Percentiles rank a stretch among this genome's conserved stretches.
Conservation (phyloP, 2,329 filamentous ascomycete genomes). For the Teratosphaeria epicoccoides region DNA sequence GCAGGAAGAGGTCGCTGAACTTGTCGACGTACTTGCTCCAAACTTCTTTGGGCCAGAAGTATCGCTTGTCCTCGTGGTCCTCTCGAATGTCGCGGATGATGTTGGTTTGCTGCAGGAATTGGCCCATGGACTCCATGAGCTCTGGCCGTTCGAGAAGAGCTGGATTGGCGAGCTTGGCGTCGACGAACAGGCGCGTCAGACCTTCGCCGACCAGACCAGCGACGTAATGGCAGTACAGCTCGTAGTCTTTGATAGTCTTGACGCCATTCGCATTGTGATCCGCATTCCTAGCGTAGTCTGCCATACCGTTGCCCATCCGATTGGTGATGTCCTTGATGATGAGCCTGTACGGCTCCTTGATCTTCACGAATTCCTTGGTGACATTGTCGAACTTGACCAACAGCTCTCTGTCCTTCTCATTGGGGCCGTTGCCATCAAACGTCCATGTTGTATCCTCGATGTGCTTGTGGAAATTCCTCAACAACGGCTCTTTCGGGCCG, state of each 20-base stretch:
- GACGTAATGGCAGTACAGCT: constrained; percentile 96
- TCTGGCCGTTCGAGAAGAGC: constrained; percentile 66
- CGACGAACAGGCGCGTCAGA: constrained; percentile 79
- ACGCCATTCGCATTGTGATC: constrained; percentile 65
- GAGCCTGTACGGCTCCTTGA: constrained; percentile 71
- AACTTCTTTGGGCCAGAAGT: constrained; percentile 92
- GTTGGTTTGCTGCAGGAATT: constrained; percentile 96
- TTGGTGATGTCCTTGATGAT: constrained; percentile 89
- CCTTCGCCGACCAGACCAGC: constrained; percentile 97
- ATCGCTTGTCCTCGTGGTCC: constrained; percentile 74
- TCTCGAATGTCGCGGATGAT: constrained; percentile 94
- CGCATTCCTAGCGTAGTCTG: constrained; percentile 79
- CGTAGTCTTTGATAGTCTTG: constrained; percentile 76
- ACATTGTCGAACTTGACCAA: constrained; percentile 87
- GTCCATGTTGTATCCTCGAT: constrained; percentile 83
- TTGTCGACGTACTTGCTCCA: constrained; percentile 91
- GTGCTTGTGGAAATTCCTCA: constrained; percentile 70
- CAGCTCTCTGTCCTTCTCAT: constrained; percentile 90
- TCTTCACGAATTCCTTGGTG: constrained; percentile 72
- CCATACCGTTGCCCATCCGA: constrained; percentile 98
- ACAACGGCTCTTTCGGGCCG: constrained; percentile 70
- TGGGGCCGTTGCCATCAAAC: constrained; percentile 70
- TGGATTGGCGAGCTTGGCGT: constrained; percentile 75
- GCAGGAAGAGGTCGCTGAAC: constrained; percentile 83
- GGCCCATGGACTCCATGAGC: constrained; percentile 89